Base-by-base conservation (phyloP, 2,329 filamentous ascomycete species). In the Cylindrodendrum hubeiense region DNA sequence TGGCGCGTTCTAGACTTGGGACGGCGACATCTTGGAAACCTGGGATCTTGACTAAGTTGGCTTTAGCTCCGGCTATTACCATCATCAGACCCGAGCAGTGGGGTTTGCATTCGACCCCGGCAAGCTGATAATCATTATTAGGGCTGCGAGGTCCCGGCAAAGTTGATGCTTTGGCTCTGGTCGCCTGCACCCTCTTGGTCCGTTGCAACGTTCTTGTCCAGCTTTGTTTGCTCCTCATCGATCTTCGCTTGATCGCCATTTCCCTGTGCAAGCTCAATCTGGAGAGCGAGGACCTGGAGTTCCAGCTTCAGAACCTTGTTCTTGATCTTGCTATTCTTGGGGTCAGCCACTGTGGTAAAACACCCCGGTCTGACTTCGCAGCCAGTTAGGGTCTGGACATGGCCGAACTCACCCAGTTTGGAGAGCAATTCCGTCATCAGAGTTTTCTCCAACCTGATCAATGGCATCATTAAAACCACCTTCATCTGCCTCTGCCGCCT, bases 251-350 rank as follows among this genome's bases (percentile, higher is more conserved):
- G 73, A 39, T 81, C 81, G 68, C 83, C 79, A 33, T 76, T 74
- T 54, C 83, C 80, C 74, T 87, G 82, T 0, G 86, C 86, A 65
- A 81, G 78, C 73, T 87, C 76, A 57, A 87, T 85, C 76, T 85
- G 77, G 43, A 88, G 79, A 49, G 79, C 79, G 61, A 87, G 72
- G 3, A 85, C 82, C 71, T 87, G 82, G 17, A 87, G 82, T 77
- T 84, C 80, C 52, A 89, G 78, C 80, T 89, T 89, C 56, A 88
- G 77, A 24, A 89, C 85, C 80, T 88, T 88, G 80, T 88, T 89
- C 82, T 88, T 87, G 72, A 83, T 88, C 79, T 88, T 88, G 71
- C 63, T 68, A 28, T 46, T 34, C 3, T 4, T 19, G 15, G 22
- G 30, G 37, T 63, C 22, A 66, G 60, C 28, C 19, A 13, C 2